Conservation (phyloP, 345 rosid species). For the Eucalyptus virginea region DNA sequence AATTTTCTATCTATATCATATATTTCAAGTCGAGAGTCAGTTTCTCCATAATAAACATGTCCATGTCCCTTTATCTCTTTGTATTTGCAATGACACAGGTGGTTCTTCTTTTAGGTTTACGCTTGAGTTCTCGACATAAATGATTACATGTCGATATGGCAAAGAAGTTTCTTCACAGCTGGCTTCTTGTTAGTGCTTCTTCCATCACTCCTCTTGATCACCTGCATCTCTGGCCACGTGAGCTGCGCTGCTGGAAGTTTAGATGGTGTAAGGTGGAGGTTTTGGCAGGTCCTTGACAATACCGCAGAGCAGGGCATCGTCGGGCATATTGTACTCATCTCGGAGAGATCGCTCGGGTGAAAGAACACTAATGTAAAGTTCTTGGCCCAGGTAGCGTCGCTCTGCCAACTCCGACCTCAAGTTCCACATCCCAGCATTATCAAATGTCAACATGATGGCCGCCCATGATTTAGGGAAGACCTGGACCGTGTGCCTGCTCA, state of each 20-base stretch:
- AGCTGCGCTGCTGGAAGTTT: background rate
- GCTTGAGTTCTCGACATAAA: background rate
- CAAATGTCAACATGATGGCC: conserved; percentile 25
- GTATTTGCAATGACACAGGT: background rate
- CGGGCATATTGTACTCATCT: conserved; percentile 3
- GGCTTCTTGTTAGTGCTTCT: background rate
- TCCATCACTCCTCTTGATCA: background rate
- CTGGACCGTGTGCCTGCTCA: conserved; percentile 7
- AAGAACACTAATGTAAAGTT: conserved; percentile 21
- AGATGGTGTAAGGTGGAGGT: conserved; percentile 1
- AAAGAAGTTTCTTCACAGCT: background rate
- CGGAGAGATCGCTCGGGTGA: conserved; percentile 4
- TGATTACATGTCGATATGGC: background rate
- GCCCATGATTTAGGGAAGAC: conserved; percentile 38
- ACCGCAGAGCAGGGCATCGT: conserved; percentile 1
- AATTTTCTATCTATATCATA: background rate
- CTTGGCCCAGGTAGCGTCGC: conserved; percentile 25
- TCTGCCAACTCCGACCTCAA: conserved; percentile 31
- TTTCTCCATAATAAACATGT: background rate
- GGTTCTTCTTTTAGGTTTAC: background rate
- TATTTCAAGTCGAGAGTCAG: background rate
- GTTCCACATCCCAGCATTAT: conserved; percentile 39
- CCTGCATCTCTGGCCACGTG: background rate
- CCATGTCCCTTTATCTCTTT: background rate
- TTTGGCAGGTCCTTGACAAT: background rate